A percentile compares a stretch with the other conserved stretches of the same genome.
These are phyloP conservation scores for Blastomyces parvus DNA, from an alignment of 2,329 filamentous ascomycete genomes.

Conservation along the genomic window DNA sequence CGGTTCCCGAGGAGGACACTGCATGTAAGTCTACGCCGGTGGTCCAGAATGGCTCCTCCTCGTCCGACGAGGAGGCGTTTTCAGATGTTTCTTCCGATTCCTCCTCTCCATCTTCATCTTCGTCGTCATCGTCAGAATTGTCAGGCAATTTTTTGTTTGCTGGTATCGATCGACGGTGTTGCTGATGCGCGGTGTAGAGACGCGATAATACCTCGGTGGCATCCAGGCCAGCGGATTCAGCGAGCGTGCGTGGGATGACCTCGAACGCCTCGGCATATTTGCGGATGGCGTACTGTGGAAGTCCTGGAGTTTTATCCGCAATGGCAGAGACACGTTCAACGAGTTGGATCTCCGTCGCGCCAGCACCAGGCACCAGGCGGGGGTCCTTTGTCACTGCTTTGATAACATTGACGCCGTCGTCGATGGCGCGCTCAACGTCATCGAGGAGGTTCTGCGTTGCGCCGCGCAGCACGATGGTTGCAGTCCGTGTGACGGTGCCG, in stretches of 20 bases:
- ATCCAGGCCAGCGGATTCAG: constrained; percentile 89
- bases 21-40: constrained; percentile 95
- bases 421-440: constrained; percentile 91
- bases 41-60: constrained; percentile 72
- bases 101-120: constrained; percentile 27
- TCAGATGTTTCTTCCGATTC: constrained; percentile 32
- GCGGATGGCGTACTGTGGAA: constrained; percentile 92
- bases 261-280: constrained; percentile 98
- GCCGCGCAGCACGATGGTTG: constrained; percentile 86
- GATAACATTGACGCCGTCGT: constrained; percentile 96
- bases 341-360: constrained; percentile 87
- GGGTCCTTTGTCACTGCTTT: constrained; percentile 96
- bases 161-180: constrained; percentile 14
- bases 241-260: constrained; percentile 85
- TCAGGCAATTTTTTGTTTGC: constrained; percentile 19
- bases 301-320: constrained; percentile 83
- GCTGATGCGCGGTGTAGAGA: constrained; percentile 85
- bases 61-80: constrained; percentile 33
- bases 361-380: constrained; percentile 83
- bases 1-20: constrained; percentile 64
- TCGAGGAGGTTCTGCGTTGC: constrained; percentile 98
- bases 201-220: constrained; percentile 92
- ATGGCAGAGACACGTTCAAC: constrained; percentile 84
- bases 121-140: constrained; percentile 20
- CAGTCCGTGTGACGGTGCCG: constrained; percentile 79